These are phyloP conservation scores for Vigna trinervia DNA, from an alignment of 306 rosid species.

Conservation along the genomic window DNA sequence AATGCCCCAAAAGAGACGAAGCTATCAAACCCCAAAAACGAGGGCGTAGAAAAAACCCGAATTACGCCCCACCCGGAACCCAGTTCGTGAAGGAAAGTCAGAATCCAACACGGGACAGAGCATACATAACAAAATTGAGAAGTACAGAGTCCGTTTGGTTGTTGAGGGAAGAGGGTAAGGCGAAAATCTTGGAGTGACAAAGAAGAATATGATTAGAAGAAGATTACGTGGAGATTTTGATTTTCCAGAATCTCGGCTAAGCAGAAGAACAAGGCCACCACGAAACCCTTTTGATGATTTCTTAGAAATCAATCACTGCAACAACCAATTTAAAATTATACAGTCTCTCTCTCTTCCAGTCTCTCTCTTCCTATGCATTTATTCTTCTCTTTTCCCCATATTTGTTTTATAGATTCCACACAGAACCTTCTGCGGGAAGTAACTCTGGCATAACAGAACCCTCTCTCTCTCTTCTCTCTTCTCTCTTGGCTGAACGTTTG, in stretches of 20 bases:
- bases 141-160: background rate
- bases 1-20: conserved; percentile 47
- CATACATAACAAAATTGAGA: conserved; percentile 15
- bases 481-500: conserved; percentile 42
- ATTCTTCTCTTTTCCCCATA: conserved; percentile 10
- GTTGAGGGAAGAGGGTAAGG: conserved; percentile 29
- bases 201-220: conserved; percentile 35
- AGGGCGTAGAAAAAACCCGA: conserved; percentile 28
- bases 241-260: conserved; percentile 38
- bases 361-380: conserved; percentile 21
- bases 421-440: conserved; percentile 70
- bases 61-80: conserved; percentile 32
- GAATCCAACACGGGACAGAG: conserved; percentile 35
- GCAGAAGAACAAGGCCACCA: conserved; percentile 50
- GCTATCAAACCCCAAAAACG: conserved; percentile 22
- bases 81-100: background rate
- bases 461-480: conserved; percentile 37
- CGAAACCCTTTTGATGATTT: conserved; percentile 58
- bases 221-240: conserved; percentile 67
- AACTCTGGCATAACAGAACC: conserved; percentile 52
- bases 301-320: conserved; percentile 42
- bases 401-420: conserved; percentile 34
- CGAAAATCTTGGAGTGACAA: conserved; percentile 41
- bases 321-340: conserved; percentile 7
- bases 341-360: background rate